Evolutionary conservation across 768 basidiomycete genomes (phyloP).

Genomic region (Dendrothele bispora): DNA sequence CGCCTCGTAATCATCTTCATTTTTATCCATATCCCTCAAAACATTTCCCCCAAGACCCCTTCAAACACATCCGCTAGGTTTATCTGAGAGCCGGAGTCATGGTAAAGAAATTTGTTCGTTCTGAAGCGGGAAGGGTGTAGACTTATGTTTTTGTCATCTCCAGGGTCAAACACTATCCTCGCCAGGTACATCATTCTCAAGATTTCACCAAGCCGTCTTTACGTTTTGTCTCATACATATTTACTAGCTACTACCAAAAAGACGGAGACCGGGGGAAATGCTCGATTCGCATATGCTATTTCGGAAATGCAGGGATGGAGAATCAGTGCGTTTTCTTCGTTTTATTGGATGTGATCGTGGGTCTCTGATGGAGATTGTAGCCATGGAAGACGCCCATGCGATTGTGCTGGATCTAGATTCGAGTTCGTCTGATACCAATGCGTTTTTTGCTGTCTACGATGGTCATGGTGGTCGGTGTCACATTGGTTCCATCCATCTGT

Average conservation of each 20-base stretch:
- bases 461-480: constrained; percentile 85
- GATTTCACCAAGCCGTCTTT: neutral
- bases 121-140: no score
- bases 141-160: constrained; percentile 12
- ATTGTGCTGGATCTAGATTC: constrained; percentile 69
- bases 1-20: no score
- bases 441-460: constrained; percentile 97
- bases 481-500: constrained; percentile 5
- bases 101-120: no score
- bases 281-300: constrained; percentile 69
- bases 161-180: constrained; percentile 87
- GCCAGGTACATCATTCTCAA: constrained; percentile 56
- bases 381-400: constrained; percentile 97
- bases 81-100: no score
- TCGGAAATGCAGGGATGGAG: constrained; percentile 99
- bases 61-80: no score
- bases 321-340: constrained; percentile 69
- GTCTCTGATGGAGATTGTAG: constrained; percentile 41
- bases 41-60: no score
- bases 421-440: constrained; percentile 45
- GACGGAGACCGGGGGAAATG: constrained; percentile 71
- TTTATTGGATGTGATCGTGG: constrained; percentile 6
- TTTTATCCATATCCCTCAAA: no score
- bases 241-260: constrained; percentile 77
- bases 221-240: constrained; percentile 11